Percentiles rank a stretch among this genome's conserved stretches.
phyloP scores from a whole-genome alignment of 129 eudicot species.

The Flaveria trinervia region DNA sequence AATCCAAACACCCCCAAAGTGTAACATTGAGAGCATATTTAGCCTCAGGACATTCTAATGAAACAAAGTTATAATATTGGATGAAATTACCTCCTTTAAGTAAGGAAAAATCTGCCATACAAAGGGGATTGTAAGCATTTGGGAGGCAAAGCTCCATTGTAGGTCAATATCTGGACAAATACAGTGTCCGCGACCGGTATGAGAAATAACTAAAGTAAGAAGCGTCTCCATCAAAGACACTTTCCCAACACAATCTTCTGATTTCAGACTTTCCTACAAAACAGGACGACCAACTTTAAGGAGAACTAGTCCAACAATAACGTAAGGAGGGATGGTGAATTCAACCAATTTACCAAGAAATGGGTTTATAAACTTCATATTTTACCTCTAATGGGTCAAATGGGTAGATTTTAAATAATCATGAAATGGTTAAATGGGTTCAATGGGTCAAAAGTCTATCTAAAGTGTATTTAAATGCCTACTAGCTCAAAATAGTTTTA shows the following conservation, averaged over 20 bases:
- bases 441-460: not conserved
- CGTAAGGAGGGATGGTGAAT: not conserved
- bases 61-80: not conserved
- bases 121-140: slow-evolving; percentile 78
- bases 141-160: slow-evolving; percentile 63
- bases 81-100: slow-evolving; percentile 66
- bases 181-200: slow-evolving; percentile 70
- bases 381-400: slow-evolving; percentile 7
- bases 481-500: not conserved
- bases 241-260: slow-evolving; percentile 39
- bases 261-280: slow-evolving; percentile 46
- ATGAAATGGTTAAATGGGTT: slow-evolving; percentile 3
- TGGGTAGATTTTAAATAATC: not conserved
- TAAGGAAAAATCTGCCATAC: slow-evolving; percentile 71
- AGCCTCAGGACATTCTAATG: slow-evolving; percentile 10
- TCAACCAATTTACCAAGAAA: slow-evolving; percentile 5
- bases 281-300: slow-evolving; percentile 24
- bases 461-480: slow-evolving; percentile 5
- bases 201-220: slow-evolving; percentile 57
- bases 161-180: slow-evolving; percentile 60
- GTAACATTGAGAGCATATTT: slow-evolving; percentile 10
- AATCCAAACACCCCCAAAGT: slow-evolving; percentile 11
- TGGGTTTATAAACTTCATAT: not conserved
- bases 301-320: slow-evolving; percentile 10
- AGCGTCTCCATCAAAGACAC: slow-evolving; percentile 65